A percentile compares a stretch with the other conserved stretches of the same genome.
These are phyloP conservation scores for Tetrahymena elliotti DNA, from an alignment of 73 alveolate species.

Conservation along the genomic window DNA sequence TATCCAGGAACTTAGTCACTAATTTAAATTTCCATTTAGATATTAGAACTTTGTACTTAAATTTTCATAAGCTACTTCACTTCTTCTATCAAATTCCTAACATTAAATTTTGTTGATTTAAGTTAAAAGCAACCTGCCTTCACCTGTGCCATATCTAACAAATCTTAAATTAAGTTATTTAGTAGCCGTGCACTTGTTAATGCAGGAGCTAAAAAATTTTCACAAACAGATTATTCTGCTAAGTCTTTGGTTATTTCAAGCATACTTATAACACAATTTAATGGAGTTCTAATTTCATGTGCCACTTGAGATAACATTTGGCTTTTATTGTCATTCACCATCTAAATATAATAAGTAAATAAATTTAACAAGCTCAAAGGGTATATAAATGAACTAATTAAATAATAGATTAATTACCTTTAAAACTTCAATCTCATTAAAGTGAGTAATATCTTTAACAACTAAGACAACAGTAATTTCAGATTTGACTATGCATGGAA, in stretches of 20 bases:
- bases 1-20: background rate
- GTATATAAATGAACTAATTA: too few relatives aligned
- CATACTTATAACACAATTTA: constrained; percentile 14
- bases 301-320: constrained; percentile 9
- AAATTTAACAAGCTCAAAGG: too few relatives aligned
- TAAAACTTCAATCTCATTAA: background rate
- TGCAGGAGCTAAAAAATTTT: constrained; percentile 2
- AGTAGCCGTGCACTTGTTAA: constrained; percentile 13
- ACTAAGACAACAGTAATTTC: background rate
- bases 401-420: background rate
- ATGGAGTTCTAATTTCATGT: constrained; percentile 40
- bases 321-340: background rate
- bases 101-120: background rate
- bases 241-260: constrained; percentile 2
- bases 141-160: constrained; percentile 26
- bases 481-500: background rate
- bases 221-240: background rate
- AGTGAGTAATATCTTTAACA: background rate
- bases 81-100: background rate
- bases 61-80: constrained; percentile 7
- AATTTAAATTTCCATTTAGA: background rate
- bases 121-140: constrained; percentile 32
- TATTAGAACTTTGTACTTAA: background rate
- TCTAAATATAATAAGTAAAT: background rate
- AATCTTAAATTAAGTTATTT: constrained; percentile 10